Base-by-base conservation (phyloP, 164 flowering plant genomes). In the Protea cynaroides region DNA sequence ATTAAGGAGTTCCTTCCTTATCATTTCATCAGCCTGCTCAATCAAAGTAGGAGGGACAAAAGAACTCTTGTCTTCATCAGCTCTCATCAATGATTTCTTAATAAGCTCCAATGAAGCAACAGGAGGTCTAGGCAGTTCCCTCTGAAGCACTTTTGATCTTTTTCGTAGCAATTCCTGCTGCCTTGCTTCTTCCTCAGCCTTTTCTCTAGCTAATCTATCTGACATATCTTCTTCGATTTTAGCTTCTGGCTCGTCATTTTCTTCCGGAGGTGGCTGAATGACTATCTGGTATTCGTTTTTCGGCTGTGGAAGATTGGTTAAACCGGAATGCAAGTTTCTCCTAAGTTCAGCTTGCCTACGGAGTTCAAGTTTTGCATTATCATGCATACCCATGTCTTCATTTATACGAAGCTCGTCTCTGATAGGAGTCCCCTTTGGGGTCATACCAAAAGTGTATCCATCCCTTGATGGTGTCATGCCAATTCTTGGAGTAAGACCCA, bases 171-270 rank as follows among this genome's bases (percentile, higher is more conserved):
- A 75, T 24, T 91, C 96, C 72, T 81, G 90, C 57, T 69, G 86
- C 72, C 89, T 75, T 47, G 90, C 97, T 77, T 88, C 99, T 75
- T 92, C 96, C 75, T 80, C 97, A 3, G 97, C 96, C 75, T 71
- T 91, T 76, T 92, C 92, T 67, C 99, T 87, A 50, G 94, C 97
- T 43, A 88, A 51, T 62, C 81, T 78, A 65, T 95, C 97, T 65
- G 97, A 92, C 99, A 95, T 95, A 60, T 95, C 99, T 72, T 92
- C 97, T 71, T 95, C 99, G 63, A 95, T 88, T 66, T 73, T 86
- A 68, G 88, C 92, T 65, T 88, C 97, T 3, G 79, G 84, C 71
- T 95, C 99, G 68, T 92, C 97, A 72, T 68, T 69, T 34, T 92
- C 99, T 59, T 94, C 96, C 51, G 90, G 90, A 67, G 74, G 61